Base-by-base conservation (phyloP, 345 rosid genomes). In the Gossypium arboreum region DNA sequence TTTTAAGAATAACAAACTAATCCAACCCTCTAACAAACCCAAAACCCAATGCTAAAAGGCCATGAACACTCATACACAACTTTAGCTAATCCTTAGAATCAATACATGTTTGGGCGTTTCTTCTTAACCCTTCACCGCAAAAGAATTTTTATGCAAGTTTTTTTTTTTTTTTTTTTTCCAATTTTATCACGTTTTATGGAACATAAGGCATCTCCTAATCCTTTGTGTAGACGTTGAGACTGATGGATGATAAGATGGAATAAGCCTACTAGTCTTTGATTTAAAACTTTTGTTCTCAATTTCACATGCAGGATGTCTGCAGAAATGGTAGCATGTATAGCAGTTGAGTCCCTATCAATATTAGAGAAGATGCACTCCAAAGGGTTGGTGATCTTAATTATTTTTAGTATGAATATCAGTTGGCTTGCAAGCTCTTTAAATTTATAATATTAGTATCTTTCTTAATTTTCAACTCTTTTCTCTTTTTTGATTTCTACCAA, bases 251-350 rank as follows among this genome's bases (percentile, higher is more conserved):
- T 58, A 22, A 58, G 24, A 58, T 60, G 65, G 10, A 27, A 60
- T 60, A 60, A 12, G 65, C 65, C 7, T 8, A 15, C 65, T 25
- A 60, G 27, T 60, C 47, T 17, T 60, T 3, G 2, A 25, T 73
- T 2, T 45, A 6, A 22, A 34, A 10, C 27, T 44, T 73, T 27
- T 60, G 29, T 27, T 48, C 48, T 52, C 9, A 59, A 61, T 79
- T 67, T 58, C 54, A 64, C 61, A 55, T 76, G 82, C 90, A 96
- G 98, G 80, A 90, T 96, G 97, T 84, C 97, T 73, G 78, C 90
- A 34, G 98, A 96, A 87, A 91, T 96, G 99, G 97, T 93, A 73
- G 98, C 94, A 25, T 96, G 99, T 78, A 96, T 96, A 77, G 98
- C 97, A 9, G 89, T 90, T 62, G 99, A 95, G 83, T 89, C 98